Conservation (phyloP, 2,329 filamentous ascomycete species). For the Aspergillus nomiae region DNA sequence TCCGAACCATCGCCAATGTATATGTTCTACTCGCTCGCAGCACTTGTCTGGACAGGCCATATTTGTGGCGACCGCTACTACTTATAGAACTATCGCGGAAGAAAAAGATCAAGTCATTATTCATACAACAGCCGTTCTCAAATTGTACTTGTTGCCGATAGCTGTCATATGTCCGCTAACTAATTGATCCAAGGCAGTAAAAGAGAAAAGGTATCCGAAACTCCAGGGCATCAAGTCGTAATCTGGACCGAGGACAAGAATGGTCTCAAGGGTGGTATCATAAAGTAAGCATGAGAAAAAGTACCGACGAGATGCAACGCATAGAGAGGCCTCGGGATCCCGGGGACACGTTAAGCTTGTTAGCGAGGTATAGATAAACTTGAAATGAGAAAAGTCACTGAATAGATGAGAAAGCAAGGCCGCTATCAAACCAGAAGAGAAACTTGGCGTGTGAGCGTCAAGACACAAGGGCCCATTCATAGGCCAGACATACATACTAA, state of each 20-base stretch:
- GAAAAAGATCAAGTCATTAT: neutral
- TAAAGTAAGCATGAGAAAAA: constrained; percentile 3
- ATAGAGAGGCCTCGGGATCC: neutral
- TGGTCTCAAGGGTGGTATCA: constrained; percentile 8
- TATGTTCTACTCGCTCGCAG: neutral
- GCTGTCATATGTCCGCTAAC: neutral
- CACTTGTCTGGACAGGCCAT: neutral
- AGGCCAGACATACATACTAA: constrained; percentile 24
- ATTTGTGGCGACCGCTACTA: neutral
- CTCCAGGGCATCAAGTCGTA: constrained; percentile 11
- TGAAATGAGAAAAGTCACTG: neutral
- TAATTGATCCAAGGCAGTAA: constrained; percentile 3
- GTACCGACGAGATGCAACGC: neutral
- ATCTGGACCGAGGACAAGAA: neutral
- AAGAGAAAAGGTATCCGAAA: constrained; percentile 6
- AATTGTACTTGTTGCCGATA: neutral
- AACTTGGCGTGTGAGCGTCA: constrained; percentile 8
- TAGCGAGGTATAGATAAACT: constrained; percentile 1
- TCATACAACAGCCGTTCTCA: neutral
- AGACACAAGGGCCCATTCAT: constrained; percentile 16
- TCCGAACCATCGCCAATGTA: neutral
- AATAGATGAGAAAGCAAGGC: constrained; percentile 15
- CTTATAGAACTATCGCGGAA: neutral
- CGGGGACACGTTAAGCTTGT: neutral
- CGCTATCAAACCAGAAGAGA: constrained; percentile 25